phyloP scores from a whole-genome alignment of 169 alveolate genomes.

The Pseudocohnilembus persalinus region DNA sequence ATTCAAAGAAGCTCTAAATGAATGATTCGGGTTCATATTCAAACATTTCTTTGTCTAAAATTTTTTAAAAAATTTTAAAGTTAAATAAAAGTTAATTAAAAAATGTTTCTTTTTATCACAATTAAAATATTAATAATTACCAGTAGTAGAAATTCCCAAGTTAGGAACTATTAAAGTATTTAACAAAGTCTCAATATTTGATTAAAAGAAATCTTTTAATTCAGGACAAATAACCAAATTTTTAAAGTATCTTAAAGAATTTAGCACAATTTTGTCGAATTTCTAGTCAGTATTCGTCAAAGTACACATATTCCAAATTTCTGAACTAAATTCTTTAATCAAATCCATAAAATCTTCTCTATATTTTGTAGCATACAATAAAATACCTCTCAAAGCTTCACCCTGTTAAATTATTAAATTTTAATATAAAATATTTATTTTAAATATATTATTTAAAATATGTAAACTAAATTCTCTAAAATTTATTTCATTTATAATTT shows the following conservation, averaged over 20 bases:
- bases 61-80: not conserved
- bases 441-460: too few relatives aligned
- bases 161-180: constrained; percentile 25
- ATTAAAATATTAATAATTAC: not conserved
- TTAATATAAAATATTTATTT: too few relatives aligned
- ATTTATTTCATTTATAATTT: not conserved
- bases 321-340: constrained; percentile 28
- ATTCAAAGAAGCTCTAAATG: constrained; percentile 31
- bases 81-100: not conserved
- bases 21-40: constrained; percentile 35
- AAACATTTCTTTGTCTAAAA: constrained; percentile 8
- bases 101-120: not conserved
- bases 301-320: constrained; percentile 47
- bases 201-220: constrained; percentile 22
- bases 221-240: constrained; percentile 30
- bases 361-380: constrained; percentile 40
- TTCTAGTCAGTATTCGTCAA: constrained; percentile 18
- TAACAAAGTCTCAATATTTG: constrained; percentile 18
- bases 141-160: constrained; percentile 13
- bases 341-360: constrained; percentile 42
- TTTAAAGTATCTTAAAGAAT: constrained; percentile 38
- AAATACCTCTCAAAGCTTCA: constrained; percentile 34
- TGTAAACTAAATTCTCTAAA: constrained; percentile 15
- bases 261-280: constrained; percentile 33
- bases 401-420: too few relatives aligned